Evolutionary conservation across 192 early-diverging fungal genomes (phyloP), one percentile per base, ranked within the genome.

Genomic region (Cladochytrium replicatum): DNA sequence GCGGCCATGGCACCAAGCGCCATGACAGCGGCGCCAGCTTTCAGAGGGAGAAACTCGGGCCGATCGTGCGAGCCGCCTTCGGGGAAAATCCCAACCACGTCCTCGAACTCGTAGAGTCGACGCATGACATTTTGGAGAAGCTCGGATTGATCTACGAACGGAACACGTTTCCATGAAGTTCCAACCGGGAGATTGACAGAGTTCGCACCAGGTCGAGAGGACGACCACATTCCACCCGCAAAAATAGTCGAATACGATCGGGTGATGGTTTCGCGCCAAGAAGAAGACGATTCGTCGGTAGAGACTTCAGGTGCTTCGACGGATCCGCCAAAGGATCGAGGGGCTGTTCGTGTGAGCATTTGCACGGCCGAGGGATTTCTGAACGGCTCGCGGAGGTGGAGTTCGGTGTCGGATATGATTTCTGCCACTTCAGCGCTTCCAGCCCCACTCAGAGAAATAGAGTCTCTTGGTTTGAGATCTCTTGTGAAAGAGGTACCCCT

Each of bases 61-160:
- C 86, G 83, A 60, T 91, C 88, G 64, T 91, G 88, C 59, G 83
- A 85, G 15, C 88, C 88, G 43, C 88, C 88, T 44, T 91, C 88
- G 6, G 88, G 88, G 60, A 91, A 91, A 41, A 91, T 91, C n/a
- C 84, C 84, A 5, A 91, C 74, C 47, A 82, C 84, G 28, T 62
- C 66, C 57, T 69, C 32, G n/a, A n/a, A n/a, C 19, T 21, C 43
- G 43, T 21, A 21, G 13, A 21, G 9, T 44, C 19, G 9, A 9
- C 32, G 9, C n/a, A 29, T 44, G 9, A 44, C 34, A 17, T 11
- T 44, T 44, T 37, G 43, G 15, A 44, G 28, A 22, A 48, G 41
- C 9, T 21, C 9, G 21, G 19, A 29, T 19, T 19, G 6, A 48
- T 28, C 9, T n/a, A 28, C 39, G 47, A 48, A 48, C 6, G 23